phyloP scores from a whole-genome alignment of 1,139 yeast genomes.

The Petasospora rhodanensis region DNA sequence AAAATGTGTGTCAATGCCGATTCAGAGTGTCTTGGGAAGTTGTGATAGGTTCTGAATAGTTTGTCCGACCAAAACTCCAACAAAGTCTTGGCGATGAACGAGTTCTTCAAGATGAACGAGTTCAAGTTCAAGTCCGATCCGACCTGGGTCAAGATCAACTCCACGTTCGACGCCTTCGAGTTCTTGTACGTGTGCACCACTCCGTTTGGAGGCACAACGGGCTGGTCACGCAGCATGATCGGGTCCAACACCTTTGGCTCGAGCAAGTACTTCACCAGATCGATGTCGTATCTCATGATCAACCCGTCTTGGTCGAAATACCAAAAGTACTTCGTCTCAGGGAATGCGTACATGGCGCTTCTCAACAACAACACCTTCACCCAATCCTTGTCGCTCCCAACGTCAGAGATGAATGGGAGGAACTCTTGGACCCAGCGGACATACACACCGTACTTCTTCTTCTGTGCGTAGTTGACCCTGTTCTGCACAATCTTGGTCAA shows the following conservation, averaged over 20 bases:
- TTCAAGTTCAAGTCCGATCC: slow-evolving; percentile 55
- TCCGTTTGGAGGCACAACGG: slow-evolving; percentile 65
- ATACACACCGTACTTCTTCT: slow-evolving; percentile 71
- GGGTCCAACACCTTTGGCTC: slow-evolving; percentile 52
- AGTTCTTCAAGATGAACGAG: slow-evolving; percentile 66
- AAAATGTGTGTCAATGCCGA: slow-evolving; percentile 74
- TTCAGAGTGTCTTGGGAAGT: slow-evolving; percentile 57
- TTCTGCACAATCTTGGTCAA: slow-evolving; percentile 69
- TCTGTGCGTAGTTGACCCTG: slow-evolving; percentile 75
- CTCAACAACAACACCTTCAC: slow-evolving; percentile 53
- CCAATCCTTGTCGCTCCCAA: slow-evolving; percentile 45
- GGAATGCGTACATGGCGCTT: slow-evolving; percentile 86
- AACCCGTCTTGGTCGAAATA: slow-evolving; percentile 72
- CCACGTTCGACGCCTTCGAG: slow-evolving; percentile 47
- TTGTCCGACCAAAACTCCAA: slow-evolving; percentile 75
- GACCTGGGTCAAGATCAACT: slow-evolving; percentile 64
- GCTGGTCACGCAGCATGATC: slow-evolving; percentile 58
- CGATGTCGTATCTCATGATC: slow-evolving; percentile 60
- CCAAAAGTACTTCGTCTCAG: slow-evolving; percentile 81
- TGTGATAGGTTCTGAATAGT: slow-evolving; percentile 58
- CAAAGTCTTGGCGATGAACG: slow-evolving; percentile 57
- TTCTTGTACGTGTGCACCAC: slow-evolving; percentile 66
- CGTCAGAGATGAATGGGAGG: slow-evolving; percentile 48
- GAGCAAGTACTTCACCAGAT: slow-evolving; percentile 54
- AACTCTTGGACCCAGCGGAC: slow-evolving; percentile 83